Evolutionary conservation across 2,329 filamentous ascomycete species (phyloP).

Genomic region (Penicillium thymicola): DNA sequence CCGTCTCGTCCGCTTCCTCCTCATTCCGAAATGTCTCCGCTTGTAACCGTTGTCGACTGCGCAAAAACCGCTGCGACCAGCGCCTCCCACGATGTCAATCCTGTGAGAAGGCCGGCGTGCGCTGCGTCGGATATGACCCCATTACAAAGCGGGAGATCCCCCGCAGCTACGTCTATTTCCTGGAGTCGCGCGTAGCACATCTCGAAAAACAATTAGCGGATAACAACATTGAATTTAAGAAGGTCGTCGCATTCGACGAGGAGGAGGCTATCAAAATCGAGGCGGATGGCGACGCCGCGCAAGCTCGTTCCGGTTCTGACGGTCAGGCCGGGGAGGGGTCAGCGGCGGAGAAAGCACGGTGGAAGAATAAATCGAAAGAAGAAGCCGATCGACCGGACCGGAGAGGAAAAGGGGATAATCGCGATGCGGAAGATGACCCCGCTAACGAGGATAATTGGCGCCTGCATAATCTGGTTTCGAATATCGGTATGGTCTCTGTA

Average conservation of each 20-base stretch:
- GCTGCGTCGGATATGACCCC: slow-evolving; percentile 92
- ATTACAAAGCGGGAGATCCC: slow-evolving; percentile 96
- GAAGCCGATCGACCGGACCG: slow-evolving; percentile 19
- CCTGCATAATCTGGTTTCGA: slow-evolving; percentile 64
- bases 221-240: slow-evolving; percentile 68
- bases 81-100: slow-evolving; percentile 83
- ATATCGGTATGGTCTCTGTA: slow-evolving; percentile 72
- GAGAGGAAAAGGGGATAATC: slow-evolving; percentile 19
- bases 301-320: slow-evolving; percentile 18
- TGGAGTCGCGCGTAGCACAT: slow-evolving; percentile 80
- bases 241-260: slow-evolving; percentile 65
- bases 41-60: slow-evolving; percentile 84
- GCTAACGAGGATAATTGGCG: slow-evolving; percentile 58
- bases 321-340: slow-evolving; percentile 13
- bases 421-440: slow-evolving; percentile 34
- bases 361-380: slow-evolving; percentile 22
- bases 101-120: slow-evolving; percentile 87
- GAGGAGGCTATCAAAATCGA: slow-evolving; percentile 36
- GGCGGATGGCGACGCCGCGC: slow-evolving; percentile 26
- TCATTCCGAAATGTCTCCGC: slow-evolving; percentile 84
- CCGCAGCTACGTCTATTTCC: slow-evolving; percentile 87
- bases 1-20: slow-evolving; percentile 28
- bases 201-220: slow-evolving; percentile 71
- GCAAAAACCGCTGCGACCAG: slow-evolving; percentile 96
- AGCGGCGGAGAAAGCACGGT: slow-evolving; percentile 10